phyloP scores from a whole-genome alignment of 2,329 filamentous ascomycete genomes.

The Aureobasidium vineae region DNA sequence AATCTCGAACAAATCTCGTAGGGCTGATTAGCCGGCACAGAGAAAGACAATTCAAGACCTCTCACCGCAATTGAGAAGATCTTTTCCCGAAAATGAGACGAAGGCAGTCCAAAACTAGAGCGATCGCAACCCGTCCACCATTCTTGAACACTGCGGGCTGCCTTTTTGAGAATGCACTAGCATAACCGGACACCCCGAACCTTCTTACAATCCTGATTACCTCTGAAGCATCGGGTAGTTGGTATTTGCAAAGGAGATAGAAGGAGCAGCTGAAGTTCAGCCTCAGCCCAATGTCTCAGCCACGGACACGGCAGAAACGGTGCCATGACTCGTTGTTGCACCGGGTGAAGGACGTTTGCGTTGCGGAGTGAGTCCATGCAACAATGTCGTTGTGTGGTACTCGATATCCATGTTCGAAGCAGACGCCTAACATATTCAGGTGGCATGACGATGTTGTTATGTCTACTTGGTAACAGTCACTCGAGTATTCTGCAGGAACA shows the following conservation, averaged over 20 bases:
- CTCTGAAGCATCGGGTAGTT: no score
- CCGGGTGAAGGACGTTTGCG: background rate
- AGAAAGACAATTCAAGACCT: background rate
- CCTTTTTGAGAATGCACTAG: background rate
- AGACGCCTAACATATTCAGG: background rate
- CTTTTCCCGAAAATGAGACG: background rate
- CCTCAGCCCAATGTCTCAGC: background rate
- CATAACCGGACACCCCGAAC: background rate
- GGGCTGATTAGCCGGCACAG: no score
- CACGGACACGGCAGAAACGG: background rate
- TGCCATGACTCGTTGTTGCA: background rate
- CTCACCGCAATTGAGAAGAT: background rate
- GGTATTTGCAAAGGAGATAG: background rate
- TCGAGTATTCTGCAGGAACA: conserved; percentile 6
- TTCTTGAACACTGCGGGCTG: background rate
- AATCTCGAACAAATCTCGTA: no score
- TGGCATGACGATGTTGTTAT: background rate
- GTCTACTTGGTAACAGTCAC: background rate
- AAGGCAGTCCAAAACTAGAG: background rate
- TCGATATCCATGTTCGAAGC: no score
- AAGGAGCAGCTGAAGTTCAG: background rate
- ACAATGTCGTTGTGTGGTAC: background rate
- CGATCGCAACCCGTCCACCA: background rate
- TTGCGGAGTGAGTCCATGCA: background rate
- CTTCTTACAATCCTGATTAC: background rate